Evolutionary conservation across 768 basidiomycete species (phyloP), one percentile per base, ranked within the genome.

Genomic region (Lactarius hengduanensis): DNA sequence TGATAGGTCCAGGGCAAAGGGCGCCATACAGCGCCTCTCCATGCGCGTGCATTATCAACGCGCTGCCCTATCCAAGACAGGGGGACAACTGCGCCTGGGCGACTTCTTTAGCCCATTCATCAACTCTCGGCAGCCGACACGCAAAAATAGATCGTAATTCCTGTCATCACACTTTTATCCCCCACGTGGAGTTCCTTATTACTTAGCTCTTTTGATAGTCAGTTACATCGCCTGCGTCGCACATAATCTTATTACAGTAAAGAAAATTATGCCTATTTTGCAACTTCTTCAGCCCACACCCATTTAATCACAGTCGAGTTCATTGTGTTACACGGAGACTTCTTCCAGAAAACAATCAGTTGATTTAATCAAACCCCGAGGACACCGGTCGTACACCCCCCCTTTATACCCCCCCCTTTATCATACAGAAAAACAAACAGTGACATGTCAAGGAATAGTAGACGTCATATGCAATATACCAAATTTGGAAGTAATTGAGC

Each of bases 1-100:
- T 40, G 90, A 92, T 68, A 86, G 91, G 57, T 90, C 91, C 2
- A 82, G 88, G 63, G 82, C 85, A 4, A 93, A 92, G 70, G 87
- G 85, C 3, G 81, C 82, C 0, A 75, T 92, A 58, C 88, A 92
- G 72, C 83, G 83, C 54, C 74, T 91, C 16, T 79, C 83, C 10
- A 81, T 88, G 78, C 83, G 86, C 28, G 76, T 92, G 15, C 74
- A 83, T 71, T 91, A 88, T 71, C 87, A 90, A 70, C 85, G 83
- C 9, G 68, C 71, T 59, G 77, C 77, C 10, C 72, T 76, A 36
- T 66, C 74, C 18, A 76, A 74, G 50, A 67, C 72, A 2, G 63
- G 71, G 10, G 59, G 62, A 20, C 71, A 63, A 45, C 34, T 54
- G 3, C 56, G 64, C 16, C 55, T 70, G 5, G 47, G 59, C 1